Conservation (phyloP, 768 basidiomycete genomes). For the Crucibulum laeve region DNA sequence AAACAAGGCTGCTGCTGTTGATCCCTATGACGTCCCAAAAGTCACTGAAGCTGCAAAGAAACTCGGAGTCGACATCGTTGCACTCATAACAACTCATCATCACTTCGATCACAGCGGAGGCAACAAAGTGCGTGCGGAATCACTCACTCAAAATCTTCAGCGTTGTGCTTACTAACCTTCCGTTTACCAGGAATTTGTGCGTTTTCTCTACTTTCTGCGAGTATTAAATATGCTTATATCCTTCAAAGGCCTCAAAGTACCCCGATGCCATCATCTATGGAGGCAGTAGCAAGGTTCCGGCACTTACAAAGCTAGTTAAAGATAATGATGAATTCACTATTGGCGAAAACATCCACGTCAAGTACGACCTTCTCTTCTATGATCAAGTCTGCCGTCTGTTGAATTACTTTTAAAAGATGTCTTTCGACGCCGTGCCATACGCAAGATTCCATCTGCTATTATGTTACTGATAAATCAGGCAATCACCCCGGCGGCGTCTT, state of each 20-base stretch:
- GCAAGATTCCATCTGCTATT: conserved; percentile 93
- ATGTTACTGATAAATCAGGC: conserved; percentile 52
- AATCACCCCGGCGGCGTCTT: conserved; percentile 75
- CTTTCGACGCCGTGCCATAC: conserved; percentile 92
- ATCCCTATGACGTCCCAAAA: conserved; percentile 74
- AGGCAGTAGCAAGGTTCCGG: conserved; percentile 67
- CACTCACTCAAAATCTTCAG: background rate
- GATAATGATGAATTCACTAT: conserved; percentile 79
- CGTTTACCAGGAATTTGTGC: conserved; percentile 42
- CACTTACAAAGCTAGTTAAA: conserved; percentile 68
- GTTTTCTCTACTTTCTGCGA: conserved; percentile 15
- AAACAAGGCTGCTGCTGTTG: conserved; percentile 72
- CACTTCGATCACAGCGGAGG: conserved; percentile 89
- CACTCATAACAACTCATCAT: conserved; percentile 87
- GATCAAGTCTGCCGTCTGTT: background rate
- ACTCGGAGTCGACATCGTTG: conserved; percentile 61
- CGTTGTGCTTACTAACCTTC: background rate
- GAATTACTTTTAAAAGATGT: conserved; percentile 43
- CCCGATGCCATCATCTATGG: conserved; percentile 67
- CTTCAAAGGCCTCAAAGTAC: conserved; percentile 33
- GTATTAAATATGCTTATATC: background rate
- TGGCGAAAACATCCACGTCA: conserved; percentile 59
- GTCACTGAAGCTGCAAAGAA: conserved; percentile 58
- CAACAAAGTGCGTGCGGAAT: conserved; percentile 53
- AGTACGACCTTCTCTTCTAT: conserved; percentile 26